Base-by-base conservation (phyloP, 2,329 filamentous ascomycete genomes). In the Trichoderma atrobrunneum region DNA sequence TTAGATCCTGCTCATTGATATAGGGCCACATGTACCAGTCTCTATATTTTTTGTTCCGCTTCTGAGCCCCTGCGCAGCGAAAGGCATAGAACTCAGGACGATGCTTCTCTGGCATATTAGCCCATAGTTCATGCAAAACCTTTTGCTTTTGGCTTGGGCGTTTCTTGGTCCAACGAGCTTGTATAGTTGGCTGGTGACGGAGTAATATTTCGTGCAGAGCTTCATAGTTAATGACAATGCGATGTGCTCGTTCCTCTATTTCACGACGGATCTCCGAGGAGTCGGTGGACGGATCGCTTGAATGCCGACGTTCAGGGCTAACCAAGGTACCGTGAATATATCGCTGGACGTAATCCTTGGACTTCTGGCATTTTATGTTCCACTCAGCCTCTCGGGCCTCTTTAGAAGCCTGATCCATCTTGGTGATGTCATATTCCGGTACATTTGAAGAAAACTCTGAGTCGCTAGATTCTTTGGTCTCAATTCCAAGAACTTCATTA, bases 1-100 rank as follows among this genome's bases (percentile, higher is more conserved):
- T 66, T 0, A 91, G 79, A 74, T 90, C 88, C 70, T 90, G 86
- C 54, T 87, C 80, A 74, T 90, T 91, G 76, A 90, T 84, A 60
- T 85, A 81, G 0, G 88, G 88, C 82, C 84, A 89, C 56, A 87
- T 77, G 72, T 80, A 88, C 10, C 78, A 69, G 7, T 83, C 80
- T 8, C 71, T 74, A n/a, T 79, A 75, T 4, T 70, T 30, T 6
- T 74, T 72, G 36, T 78, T 28, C 14, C 75, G 21, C 2, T 56
- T 14, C 3, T 72, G 39, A 32, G 12, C 16, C 79, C 74, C 36
- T 75, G 77, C 10, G 7, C 30, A 21, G n/a, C 75, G 76, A 28
- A 81, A 80, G 16, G 80, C 81, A 5, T 76, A 76, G 28, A 88
- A 86, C 72, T 90, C 88, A 0, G 88, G 87, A 0, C 86, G 85